These are phyloP conservation scores for Berberis thunbergii DNA, from an alignment of 164 flowering plant species.

Conservation along the genomic window DNA sequence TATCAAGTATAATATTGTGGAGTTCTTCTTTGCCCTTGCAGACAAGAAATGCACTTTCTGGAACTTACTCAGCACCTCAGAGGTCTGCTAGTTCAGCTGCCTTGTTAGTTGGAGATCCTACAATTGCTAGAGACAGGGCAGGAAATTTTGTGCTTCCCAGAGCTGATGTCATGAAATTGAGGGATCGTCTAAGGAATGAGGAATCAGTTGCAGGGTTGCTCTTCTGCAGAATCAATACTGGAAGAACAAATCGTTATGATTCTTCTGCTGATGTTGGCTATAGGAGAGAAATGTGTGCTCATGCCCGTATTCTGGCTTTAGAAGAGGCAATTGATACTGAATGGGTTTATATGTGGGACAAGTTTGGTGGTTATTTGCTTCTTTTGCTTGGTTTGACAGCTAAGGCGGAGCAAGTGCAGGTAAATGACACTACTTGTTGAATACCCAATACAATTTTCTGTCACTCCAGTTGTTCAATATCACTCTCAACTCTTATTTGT, in stretches of 20 bases:
- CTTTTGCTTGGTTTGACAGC: constrained; percentile 96
- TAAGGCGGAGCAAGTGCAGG: constrained; percentile 96
- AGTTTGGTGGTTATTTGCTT: constrained; percentile 97
- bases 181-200: constrained; percentile 92
- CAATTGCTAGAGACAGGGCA: constrained; percentile 73
- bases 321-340: constrained; percentile 99
- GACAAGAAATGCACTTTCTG: constrained; percentile 98
- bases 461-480: neutral
- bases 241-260: constrained; percentile 43
- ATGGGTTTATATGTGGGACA: constrained; percentile 99
- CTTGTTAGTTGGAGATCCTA: constrained; percentile 94
- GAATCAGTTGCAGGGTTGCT: constrained; percentile 80
- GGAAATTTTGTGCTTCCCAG: constrained; percentile 98
- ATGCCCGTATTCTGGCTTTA: constrained; percentile 92
- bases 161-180: constrained; percentile 91
- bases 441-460: neutral
- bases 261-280: constrained; percentile 54
- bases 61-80: constrained; percentile 99
- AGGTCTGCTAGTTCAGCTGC: constrained; percentile 99
- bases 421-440: constrained; percentile 11
- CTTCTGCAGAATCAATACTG: constrained; percentile 37
- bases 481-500: neutral
- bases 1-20: neutral
- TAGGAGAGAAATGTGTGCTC: constrained; percentile 95
- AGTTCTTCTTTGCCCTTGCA: constrained; percentile 18